Evolutionary conservation across 352 stramenopile species (phyloP).

Genomic region (Pythium aristosporum): DNA sequence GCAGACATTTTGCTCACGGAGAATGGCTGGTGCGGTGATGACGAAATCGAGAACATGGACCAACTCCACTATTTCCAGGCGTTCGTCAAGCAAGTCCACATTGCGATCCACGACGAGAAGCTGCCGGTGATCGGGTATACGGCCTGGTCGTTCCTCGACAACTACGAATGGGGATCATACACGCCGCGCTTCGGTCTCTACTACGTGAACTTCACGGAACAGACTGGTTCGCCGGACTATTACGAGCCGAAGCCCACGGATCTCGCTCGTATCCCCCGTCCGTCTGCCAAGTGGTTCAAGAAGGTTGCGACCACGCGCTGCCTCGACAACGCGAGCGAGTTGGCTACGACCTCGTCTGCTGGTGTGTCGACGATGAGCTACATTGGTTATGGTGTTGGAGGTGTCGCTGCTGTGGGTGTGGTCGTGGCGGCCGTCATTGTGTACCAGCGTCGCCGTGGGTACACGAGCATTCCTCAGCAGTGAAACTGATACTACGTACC

Average conservation of each 20-base stretch:
- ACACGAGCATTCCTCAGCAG: background rate
- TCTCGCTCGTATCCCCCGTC: constrained; percentile 38
- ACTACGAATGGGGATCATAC: constrained; percentile 93
- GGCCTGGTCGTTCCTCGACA: constrained; percentile 93
- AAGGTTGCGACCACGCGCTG: constrained; percentile 27
- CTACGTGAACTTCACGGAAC: constrained; percentile 56
- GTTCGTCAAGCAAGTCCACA: constrained; percentile 61
- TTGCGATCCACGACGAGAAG: constrained; percentile 47
- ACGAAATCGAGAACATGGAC: constrained; percentile 52
- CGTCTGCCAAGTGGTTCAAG: constrained; percentile 54
- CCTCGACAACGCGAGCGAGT: background rate
- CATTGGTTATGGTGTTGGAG: background rate
- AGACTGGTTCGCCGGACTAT: constrained; percentile 30
- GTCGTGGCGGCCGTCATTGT: background rate
- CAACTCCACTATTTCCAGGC: constrained; percentile 66
- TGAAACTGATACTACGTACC: background rate
- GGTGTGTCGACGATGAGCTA: background rate
- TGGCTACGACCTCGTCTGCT: background rate
- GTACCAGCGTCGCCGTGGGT: background rate
- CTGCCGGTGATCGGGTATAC: constrained; percentile 91
- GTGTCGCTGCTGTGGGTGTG: background rate
- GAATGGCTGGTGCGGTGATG: constrained; percentile 70
- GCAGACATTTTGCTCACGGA: constrained; percentile 59
- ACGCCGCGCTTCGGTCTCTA: constrained; percentile 61
- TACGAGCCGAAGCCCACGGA: constrained; percentile 30